Conservation (phyloP, 2,329 filamentous ascomycete genomes). For the Colletotrichum eleusines region DNA sequence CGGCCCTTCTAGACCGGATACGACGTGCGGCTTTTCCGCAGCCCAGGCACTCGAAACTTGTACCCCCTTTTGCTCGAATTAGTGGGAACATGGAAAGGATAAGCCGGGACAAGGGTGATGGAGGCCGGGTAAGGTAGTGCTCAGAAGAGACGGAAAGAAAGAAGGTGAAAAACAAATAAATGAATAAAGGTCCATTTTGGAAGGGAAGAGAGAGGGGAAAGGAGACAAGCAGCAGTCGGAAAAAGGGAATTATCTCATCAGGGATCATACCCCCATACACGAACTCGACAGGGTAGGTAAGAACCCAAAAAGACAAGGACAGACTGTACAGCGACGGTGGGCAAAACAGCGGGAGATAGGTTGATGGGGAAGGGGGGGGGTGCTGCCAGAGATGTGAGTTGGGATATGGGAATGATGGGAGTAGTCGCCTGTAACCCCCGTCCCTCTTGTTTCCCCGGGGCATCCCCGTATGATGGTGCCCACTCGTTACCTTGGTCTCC, state of each 20-base stretch:
- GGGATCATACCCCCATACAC: background rate
- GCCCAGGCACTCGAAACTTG: background rate
- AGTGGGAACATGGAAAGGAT: slow-evolving; percentile 1
- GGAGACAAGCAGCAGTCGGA: slow-evolving; percentile 7
- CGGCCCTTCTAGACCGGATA: slow-evolving; percentile 38
- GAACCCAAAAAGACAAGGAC: background rate
- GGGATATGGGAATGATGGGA: slow-evolving; percentile 12
- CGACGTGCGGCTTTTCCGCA: slow-evolving; percentile 25
- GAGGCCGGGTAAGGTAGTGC: background rate
- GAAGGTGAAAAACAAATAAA: background rate
- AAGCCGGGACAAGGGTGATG: background rate
- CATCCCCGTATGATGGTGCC: slow-evolving; percentile 27
- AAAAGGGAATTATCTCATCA: slow-evolving; percentile 1
- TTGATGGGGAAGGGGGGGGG: background rate
- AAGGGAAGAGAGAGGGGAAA: background rate
- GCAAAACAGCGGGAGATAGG: slow-evolving; percentile 7
- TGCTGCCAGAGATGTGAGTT: background rate
- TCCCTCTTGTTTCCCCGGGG: slow-evolving; percentile 21
- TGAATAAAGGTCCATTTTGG: background rate
- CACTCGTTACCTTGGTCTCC: background rate
- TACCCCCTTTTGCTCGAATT: slow-evolving; percentile 7
- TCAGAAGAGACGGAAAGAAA: background rate
- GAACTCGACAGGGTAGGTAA: background rate
- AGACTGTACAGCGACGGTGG: slow-evolving; percentile 6
- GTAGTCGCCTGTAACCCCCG: background rate